Conservation (phyloP, 2,329 filamentous ascomycete species). For the Phoma sp. region DNA sequence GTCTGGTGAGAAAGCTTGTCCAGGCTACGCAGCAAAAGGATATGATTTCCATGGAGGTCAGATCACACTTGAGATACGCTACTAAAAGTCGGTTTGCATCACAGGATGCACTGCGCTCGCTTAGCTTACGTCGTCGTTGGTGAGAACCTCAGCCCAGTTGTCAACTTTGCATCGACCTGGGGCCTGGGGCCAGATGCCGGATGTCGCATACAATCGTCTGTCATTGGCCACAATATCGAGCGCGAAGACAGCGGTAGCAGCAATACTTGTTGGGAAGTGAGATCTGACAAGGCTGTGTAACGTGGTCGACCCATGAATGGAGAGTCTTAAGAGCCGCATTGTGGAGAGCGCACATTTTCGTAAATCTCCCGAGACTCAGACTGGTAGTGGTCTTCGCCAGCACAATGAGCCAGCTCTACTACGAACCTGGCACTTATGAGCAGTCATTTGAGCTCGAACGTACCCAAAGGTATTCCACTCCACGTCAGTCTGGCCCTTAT, state of each 20-base stretch:
- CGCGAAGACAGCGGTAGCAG: neutral
- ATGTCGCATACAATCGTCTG: neutral
- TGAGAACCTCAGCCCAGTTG: neutral
- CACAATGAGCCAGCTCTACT: neutral
- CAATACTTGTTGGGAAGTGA: neutral
- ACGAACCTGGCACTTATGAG: neutral
- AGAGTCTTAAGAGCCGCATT: neutral
- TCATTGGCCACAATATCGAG: neutral
- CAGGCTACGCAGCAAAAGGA: too few species aligned
- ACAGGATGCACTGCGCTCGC: too few species aligned
- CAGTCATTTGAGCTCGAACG: neutral
- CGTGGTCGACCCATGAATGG: neutral
- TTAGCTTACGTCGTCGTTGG: neutral
- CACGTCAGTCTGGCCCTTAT: too few species aligned
- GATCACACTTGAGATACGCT: too few species aligned
- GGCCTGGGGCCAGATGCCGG: neutral
- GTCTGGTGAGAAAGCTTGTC: too few species aligned
- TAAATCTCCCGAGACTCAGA: neutral
- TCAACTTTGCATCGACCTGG: neutral
- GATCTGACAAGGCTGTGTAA: neutral
- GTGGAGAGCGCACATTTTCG: neutral
- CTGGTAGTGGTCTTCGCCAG: neutral
- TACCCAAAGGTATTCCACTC: neutral
- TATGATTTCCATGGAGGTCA: too few species aligned
- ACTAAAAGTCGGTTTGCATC: too few species aligned